A percentile compares a stretch with the other conserved stretches of the same genome.
phyloP scores from a whole-genome alignment of 768 basidiomycete species.

The Termitomyces sp. region DNA sequence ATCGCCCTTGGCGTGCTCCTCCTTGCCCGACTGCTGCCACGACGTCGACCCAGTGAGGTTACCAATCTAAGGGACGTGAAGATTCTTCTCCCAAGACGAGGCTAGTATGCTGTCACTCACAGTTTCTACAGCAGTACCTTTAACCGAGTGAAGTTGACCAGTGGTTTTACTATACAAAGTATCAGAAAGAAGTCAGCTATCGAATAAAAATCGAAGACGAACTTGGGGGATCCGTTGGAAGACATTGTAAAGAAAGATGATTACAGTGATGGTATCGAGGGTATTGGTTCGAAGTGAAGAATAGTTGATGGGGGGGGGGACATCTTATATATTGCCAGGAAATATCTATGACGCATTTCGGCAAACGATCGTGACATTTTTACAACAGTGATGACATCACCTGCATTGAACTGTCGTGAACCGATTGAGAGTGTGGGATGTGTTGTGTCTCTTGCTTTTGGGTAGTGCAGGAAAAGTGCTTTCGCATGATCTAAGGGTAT shows the following conservation, averaged over 20 bases:
- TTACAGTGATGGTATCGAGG: not conserved
- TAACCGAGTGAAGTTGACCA: conserved; percentile 37
- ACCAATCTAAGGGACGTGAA: conserved; percentile 23
- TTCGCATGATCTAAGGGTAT: not conserved
- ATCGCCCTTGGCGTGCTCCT: conserved; percentile 49
- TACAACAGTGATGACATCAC: not conserved
- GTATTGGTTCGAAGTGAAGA: not conserved
- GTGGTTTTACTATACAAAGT: conserved; percentile 27
- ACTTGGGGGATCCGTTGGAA: conserved; percentile 16
- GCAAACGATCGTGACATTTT: not conserved
- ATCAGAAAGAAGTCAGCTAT: not conserved
- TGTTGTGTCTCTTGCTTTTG: not conserved
- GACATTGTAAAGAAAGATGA: conserved; percentile 11
- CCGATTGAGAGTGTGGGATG: not conserved
- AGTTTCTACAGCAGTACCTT: conserved; percentile 28
- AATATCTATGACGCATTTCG: conserved; percentile 4
- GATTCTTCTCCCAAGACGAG: too few species aligned
- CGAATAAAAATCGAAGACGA: not conserved
- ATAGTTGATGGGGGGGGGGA: too few species aligned
- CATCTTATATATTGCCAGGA: conserved; percentile 6
- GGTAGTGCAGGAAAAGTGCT: too few species aligned
- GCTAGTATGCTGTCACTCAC: not conserved
- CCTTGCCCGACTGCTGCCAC: conserved; percentile 42
- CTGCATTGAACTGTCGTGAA: not conserved
- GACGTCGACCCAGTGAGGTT: conserved; percentile 39